Base-by-base conservation (phyloP, 2,329 filamentous ascomycete species). In the Phialemoniopsis sp. region DNA sequence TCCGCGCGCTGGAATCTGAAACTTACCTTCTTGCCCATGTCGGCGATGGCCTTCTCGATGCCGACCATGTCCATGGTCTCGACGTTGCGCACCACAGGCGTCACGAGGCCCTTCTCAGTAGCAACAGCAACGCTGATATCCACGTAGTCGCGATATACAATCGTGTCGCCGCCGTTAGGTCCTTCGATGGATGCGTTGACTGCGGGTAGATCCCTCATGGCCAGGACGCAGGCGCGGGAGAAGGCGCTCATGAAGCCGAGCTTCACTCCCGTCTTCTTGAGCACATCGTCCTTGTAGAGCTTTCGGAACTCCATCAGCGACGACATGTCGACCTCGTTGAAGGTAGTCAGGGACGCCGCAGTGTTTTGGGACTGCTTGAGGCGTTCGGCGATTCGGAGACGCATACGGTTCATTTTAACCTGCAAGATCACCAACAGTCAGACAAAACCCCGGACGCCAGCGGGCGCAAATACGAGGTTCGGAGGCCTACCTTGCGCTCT, bases 321-420 rank as follows among this genome's bases (percentile, higher is more conserved):
- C 26, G 91, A 95, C 93, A 98, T 98, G 64, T 98, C 93, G 45
- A 98, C 93, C 67, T 97, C 91, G 66, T 98, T 96, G 78, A 98
- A 98, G 18, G 93, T 98, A 35, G 93, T 97, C 38, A 98, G 76
- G 4, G 93, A 95, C 33, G 93, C 93, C 37, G 93, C 91, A 2
- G 93, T 97, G 71, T 98, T 98, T 63, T 98, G 93, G 15, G 93
- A 97, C 64, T 98, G 93, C 80, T 98, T 98, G 49, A 98, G 79
- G 53, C 93, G 89, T 73, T 98, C 93, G 37, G 93, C 89, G 53
- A 97, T 98, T 46, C 93, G 85, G 45, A 97, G 80, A 50, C 93
- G 89, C 93, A 98, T 98, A 49, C 93, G 89, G 75, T 97, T 97
- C 93, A 98, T 98, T 78, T 98, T 98, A 57, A 97, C 89, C 87